These are phyloP conservation scores for Pontederia paniculata DNA, from an alignment of 176 grass and related monocot species.

Conservation along the genomic window DNA sequence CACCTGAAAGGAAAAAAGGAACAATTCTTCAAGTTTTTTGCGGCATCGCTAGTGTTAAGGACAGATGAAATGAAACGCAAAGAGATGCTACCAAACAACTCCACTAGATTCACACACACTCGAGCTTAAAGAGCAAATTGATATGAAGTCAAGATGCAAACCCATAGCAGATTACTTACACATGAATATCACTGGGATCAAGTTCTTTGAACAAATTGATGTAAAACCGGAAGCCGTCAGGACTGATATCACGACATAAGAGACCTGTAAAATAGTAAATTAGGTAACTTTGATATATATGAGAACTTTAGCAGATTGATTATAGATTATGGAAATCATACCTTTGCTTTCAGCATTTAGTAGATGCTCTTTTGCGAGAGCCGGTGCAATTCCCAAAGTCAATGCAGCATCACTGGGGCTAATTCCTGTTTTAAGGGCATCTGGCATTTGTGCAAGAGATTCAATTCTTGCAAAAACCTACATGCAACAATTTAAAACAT, in stretches of 20 bases:
- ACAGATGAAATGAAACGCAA: not conserved
- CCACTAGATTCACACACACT: conserved; percentile 7
- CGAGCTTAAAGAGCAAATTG: conserved; percentile 3
- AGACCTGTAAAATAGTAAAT: conserved; percentile 37
- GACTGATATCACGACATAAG: conserved; percentile 81
- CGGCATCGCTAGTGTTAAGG: too few species aligned
- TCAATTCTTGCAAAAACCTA: conserved; percentile 87
- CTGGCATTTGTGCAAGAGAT: conserved; percentile 62
- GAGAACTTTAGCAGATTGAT: conserved; percentile 9
- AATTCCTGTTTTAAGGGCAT: conserved; percentile 76
- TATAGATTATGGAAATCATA: conserved; percentile 2
- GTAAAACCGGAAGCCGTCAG: conserved; percentile 85
- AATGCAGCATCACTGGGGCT: conserved; percentile 93
- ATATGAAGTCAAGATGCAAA: conserved; percentile 7
- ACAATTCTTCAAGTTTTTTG: not conserved
- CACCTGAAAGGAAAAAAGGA: conserved; percentile 10
- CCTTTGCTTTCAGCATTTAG: conserved; percentile 95
- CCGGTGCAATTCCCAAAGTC: conserved; percentile 90
- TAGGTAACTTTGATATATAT: conserved; percentile 1
- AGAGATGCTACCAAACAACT: not conserved
- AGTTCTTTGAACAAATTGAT: conserved; percentile 90
- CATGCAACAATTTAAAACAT: not conserved
- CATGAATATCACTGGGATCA: conserved; percentile 73
- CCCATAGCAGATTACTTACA: conserved; percentile 37
- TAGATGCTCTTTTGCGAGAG: conserved; percentile 92